These are phyloP conservation scores for Colletotrichum agaves DNA, from an alignment of 2,329 filamentous ascomycete species.

Conservation along the genomic window DNA sequence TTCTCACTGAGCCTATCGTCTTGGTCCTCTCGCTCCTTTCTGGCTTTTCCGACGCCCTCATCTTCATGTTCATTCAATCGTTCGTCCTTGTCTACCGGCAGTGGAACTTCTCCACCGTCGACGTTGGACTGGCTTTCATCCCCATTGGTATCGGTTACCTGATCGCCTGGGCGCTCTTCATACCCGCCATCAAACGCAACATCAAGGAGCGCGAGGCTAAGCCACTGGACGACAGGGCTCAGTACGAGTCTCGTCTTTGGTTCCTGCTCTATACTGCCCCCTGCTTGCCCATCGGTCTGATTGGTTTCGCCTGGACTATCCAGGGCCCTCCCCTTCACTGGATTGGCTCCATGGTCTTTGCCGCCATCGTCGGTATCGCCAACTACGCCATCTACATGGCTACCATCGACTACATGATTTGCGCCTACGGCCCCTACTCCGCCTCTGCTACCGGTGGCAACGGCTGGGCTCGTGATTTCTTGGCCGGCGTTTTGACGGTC, in stretches of 20 bases:
- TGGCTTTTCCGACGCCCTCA: slow-evolving; percentile 79
- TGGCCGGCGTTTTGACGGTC: slow-evolving; percentile 77
- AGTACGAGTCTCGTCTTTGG: slow-evolving; percentile 76
- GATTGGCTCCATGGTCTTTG: slow-evolving; percentile 75
- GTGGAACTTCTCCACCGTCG: slow-evolving; percentile 69
- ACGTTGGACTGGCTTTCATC: slow-evolving; percentile 70
- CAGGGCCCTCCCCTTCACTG: slow-evolving; percentile 73
- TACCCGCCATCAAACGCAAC: slow-evolving; percentile 66
- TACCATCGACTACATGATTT: slow-evolving; percentile 82
- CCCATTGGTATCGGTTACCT: slow-evolving; percentile 75
- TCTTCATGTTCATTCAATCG: slow-evolving; percentile 82
- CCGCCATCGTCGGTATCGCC: slow-evolving; percentile 74
- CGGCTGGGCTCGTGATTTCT: slow-evolving; percentile 77
- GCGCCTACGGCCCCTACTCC: slow-evolving; percentile 77
- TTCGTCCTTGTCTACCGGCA: slow-evolving; percentile 75
- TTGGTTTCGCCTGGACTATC: slow-evolving; percentile 77
- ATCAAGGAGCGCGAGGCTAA: slow-evolving; percentile 61
- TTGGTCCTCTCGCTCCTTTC: slow-evolving; percentile 75
- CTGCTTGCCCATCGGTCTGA: slow-evolving; percentile 72
- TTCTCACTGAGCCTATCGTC: slow-evolving; percentile 79
- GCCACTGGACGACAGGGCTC: slow-evolving; percentile 66
- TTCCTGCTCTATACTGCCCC: slow-evolving; percentile 72
- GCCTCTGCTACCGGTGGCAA: slow-evolving; percentile 82
- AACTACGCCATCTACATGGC: slow-evolving; percentile 82
- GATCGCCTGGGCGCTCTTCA: slow-evolving; percentile 68